A percentile compares a stretch with the other conserved stretches of the same genome.
phyloP scores from a whole-genome alignment of 495 filamentous ascomycete genomes.

The Tuber aestivum region DNA sequence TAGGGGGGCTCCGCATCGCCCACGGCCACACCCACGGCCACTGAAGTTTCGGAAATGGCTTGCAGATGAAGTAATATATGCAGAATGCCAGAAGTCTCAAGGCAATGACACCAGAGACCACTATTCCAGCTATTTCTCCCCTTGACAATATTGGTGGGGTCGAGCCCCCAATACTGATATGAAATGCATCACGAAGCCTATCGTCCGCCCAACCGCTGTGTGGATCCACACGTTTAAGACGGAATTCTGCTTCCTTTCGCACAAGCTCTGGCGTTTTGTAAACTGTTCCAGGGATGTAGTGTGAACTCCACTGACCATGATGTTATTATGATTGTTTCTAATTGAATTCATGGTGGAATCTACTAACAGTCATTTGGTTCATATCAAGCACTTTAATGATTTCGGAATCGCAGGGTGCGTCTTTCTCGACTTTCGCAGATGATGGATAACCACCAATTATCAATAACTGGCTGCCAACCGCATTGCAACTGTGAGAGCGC shows the following conservation, averaged over 20 bases:
- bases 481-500: conserved; percentile 21
- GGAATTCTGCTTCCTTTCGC: conserved; percentile 1
- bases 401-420: neutral
- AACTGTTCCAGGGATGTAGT: conserved; percentile 7
- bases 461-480: conserved; percentile 16
- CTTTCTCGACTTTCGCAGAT: neutral
- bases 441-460: conserved; percentile 20
- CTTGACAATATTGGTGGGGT: neutral
- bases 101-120: neutral
- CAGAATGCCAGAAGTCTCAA: neutral
- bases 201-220: conserved; percentile 18
- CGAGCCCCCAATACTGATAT: neutral
- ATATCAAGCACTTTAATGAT: conserved; percentile 22
- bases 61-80: neutral
- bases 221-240: neutral
- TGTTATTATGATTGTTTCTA: neutral
- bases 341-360: neutral
- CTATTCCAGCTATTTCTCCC: conserved; percentile 12
- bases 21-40: neutral
- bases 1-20: too few species aligned
- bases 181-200: conserved; percentile 10
- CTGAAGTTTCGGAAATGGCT: neutral
- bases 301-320: conserved; percentile 9
- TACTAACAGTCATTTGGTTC: conserved; percentile 18
- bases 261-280: conserved; percentile 16